Percentiles rank a stretch among this genome's conserved stretches.
These are phyloP conservation scores for Fusarium beomiforme DNA, from an alignment of 2,329 filamentous ascomycete species.

Conservation along the genomic window DNA sequence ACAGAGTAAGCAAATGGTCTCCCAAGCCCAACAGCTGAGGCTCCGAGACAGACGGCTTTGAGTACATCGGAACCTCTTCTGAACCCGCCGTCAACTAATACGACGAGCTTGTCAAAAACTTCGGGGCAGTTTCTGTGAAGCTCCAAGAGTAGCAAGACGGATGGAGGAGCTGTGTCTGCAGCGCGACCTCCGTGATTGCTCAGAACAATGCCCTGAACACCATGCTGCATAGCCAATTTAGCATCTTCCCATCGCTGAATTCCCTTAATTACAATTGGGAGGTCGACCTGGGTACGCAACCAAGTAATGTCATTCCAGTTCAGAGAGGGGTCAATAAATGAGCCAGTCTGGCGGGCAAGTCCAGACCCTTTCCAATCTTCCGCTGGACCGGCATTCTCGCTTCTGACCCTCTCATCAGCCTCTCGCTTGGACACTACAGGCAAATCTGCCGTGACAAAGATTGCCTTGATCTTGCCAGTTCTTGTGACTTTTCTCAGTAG, in stretches of 20 bases:
- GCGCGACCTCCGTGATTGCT: slow-evolving; percentile 76
- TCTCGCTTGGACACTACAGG: slow-evolving; percentile 67
- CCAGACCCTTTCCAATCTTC: slow-evolving; percentile 65
- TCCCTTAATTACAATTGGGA: slow-evolving; percentile 74
- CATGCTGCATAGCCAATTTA: slow-evolving; percentile 65
- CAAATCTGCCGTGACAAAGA: slow-evolving; percentile 69
- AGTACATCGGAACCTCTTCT: background rate
- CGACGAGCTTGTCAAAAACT: background rate
- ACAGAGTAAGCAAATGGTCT: background rate
- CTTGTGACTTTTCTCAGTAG: slow-evolving; percentile 58
- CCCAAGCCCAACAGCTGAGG: background rate
- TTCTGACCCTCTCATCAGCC: slow-evolving; percentile 55
- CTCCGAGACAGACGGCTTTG: background rate
- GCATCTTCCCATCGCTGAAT: slow-evolving; percentile 75
- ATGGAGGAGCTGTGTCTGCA: slow-evolving; percentile 50
- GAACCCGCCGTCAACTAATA: background rate
- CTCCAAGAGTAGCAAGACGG: background rate
- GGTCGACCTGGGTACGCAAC: slow-evolving; percentile 59
- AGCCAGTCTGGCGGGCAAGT: slow-evolving; percentile 64
- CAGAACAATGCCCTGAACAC: slow-evolving; percentile 74
- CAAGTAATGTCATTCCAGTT: slow-evolving; percentile 74
- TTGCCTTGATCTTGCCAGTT: slow-evolving; percentile 57
- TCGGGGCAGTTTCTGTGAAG: background rate
- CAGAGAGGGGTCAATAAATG: slow-evolving; percentile 65
- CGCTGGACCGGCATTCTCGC: slow-evolving; percentile 53